Conservation (phyloP, 768 basidiomycete genomes). For the Leccinum fibrillosum region DNA sequence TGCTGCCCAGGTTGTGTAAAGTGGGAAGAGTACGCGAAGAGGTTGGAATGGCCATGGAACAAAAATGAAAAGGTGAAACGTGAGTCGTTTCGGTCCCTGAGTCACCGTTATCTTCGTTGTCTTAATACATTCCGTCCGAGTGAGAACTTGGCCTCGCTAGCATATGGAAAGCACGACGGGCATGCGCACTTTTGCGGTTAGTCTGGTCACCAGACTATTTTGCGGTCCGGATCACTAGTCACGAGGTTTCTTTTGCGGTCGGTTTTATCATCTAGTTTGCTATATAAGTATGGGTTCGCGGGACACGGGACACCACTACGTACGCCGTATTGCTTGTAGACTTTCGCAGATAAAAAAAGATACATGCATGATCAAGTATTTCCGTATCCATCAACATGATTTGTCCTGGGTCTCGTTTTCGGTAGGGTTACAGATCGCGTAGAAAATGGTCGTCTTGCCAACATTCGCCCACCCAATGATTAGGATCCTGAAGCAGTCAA, state of each 20-base stretch:
- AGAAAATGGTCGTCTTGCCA: neutral
- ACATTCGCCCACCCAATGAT: neutral
- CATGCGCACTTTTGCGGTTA: too few species aligned
- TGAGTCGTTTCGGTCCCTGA: neutral
- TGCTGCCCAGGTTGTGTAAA: constrained; percentile 19
- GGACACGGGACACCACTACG: neutral
- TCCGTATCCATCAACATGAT: neutral
- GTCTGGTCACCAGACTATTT: too few species aligned
- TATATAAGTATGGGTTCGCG: too few species aligned
- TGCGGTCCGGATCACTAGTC: neutral
- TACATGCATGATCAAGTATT: neutral
- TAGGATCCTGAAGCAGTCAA: neutral
- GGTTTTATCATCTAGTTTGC: neutral
- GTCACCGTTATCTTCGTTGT: neutral
- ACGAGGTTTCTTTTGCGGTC: neutral
- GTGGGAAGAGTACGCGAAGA: constrained; percentile 19
- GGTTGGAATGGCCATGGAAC: constrained; percentile 8
- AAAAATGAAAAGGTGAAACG: neutral
- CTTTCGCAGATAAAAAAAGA: neutral
- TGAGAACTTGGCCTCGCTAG: neutral
- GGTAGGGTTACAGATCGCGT: neutral
- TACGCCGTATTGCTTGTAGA: neutral
- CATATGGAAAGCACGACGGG: too few species aligned
- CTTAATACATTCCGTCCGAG: neutral
- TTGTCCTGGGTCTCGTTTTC: neutral